Percentiles rank a stretch among this genome's conserved stretches.
Evolutionary conservation across 768 basidiomycete species (phyloP).

Genomic region (Auricularia cornea): DNA sequence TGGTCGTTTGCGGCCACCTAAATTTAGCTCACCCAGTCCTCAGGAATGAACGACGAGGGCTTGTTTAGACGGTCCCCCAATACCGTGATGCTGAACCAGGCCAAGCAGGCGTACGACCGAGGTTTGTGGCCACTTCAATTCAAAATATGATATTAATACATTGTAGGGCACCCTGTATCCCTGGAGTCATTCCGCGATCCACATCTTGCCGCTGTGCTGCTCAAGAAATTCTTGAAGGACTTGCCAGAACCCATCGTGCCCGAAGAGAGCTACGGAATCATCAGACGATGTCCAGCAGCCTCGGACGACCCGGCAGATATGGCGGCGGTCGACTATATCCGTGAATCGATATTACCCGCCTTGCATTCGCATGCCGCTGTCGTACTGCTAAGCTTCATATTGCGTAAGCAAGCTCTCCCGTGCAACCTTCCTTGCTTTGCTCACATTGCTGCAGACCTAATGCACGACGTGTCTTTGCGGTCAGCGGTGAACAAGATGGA

Average conservation of each 20-base stretch:
- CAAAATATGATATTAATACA: not conserved
- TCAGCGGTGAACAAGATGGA: conserved; percentile 70
- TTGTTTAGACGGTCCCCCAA: conserved; percentile 77
- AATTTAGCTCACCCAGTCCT: too few relatives aligned
- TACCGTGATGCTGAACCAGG: conserved; percentile 59
- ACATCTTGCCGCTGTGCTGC: conserved; percentile 71
- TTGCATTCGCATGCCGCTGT: conserved; percentile 57
- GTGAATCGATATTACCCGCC: conserved; percentile 57
- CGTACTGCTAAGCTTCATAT: conserved; percentile 61
- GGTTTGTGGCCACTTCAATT: conserved; percentile 30
- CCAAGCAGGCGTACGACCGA: conserved; percentile 78
- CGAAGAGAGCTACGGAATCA: conserved; percentile 53
- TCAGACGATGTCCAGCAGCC: conserved; percentile 59
- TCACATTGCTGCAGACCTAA: conserved; percentile 44
- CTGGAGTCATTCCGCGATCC: conserved; percentile 69
- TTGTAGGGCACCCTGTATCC: conserved; percentile 65
- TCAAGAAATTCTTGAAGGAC: conserved; percentile 81
- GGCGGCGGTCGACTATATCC: conserved; percentile 53
- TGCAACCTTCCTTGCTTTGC: conserved; percentile 10
- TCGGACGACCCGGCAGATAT: conserved; percentile 47
- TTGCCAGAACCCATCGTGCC: conserved; percentile 73
- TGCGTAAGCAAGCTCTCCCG: conserved; percentile 38
- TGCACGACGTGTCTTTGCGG: conserved; percentile 70
- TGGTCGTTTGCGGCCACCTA: too few relatives aligned
- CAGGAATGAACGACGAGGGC: conserved; percentile 62